Conservation (phyloP, 306 rosid species). For the Rosa persica region DNA sequence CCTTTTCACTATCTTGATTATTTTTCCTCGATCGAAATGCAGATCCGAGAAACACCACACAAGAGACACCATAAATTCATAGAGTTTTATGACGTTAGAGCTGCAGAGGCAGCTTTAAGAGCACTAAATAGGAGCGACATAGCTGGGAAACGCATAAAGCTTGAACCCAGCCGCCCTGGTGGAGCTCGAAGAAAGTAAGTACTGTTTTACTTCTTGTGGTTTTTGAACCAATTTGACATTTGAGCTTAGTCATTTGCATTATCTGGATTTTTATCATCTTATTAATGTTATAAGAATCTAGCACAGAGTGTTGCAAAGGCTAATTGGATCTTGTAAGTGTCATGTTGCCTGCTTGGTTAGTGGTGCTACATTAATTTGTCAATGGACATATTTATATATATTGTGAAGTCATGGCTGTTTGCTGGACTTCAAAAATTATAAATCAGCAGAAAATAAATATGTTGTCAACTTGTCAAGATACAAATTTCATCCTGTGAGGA, state of each 20-base stretch:
- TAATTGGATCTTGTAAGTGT: neutral
- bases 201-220: constrained; percentile 12
- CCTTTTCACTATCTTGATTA: constrained; percentile 14
- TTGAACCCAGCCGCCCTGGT: constrained; percentile 98
- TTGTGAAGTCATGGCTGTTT: neutral
- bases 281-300: neutral
- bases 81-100: constrained; percentile 90
- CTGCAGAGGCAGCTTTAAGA: constrained; percentile 84
- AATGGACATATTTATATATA: neutral
- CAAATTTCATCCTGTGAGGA: constrained; percentile 1
- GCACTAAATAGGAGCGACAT: constrained; percentile 91
- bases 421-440: neutral
- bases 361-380: neutral
- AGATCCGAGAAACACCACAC: constrained; percentile 97
- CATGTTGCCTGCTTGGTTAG: neutral
- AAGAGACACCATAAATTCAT: constrained; percentile 94
- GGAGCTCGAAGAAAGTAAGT: constrained; percentile 95
- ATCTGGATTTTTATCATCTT: neutral
- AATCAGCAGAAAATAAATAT: neutral
- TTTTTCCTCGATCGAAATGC: constrained; percentile 27
- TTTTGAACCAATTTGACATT: constrained; percentile 3
- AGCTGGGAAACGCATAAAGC: constrained; percentile 94
- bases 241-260: neutral
- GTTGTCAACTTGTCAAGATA: neutral
- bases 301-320: neutral